phyloP scores from a whole-genome alignment of 1,284 basidiomycete genomes.

The Somion occarium region DNA sequence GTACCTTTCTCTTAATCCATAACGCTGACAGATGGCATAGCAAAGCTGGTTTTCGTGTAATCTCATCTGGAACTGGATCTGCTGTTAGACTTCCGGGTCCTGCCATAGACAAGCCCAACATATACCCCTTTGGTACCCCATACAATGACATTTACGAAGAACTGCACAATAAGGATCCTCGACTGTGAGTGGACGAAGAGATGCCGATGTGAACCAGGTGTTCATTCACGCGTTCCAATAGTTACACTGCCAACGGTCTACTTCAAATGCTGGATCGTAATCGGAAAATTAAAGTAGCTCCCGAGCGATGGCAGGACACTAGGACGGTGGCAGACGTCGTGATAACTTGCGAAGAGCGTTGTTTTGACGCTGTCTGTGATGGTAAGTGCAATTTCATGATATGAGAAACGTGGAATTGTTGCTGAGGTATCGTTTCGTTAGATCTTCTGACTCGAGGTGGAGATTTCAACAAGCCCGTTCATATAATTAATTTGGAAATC shows the following conservation, averaged over 20 bases:
- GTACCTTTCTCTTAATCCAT: constrained; percentile 5
- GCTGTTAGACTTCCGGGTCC: constrained; percentile 95
- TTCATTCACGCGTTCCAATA: constrained; percentile 34
- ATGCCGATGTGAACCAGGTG: too few species aligned
- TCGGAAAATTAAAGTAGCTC: constrained; percentile 86
- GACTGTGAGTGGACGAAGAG: constrained; percentile 72
- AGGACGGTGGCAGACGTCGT: constrained; percentile 89
- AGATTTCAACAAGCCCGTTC: constrained; percentile 91
- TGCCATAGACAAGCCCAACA: constrained; percentile 96
- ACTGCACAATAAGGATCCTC: constrained; percentile 80
- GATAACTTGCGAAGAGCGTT: constrained; percentile 98
- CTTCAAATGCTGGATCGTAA: constrained; percentile 98
- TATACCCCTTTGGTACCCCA: constrained; percentile 97
- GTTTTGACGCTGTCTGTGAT: constrained; percentile 98
- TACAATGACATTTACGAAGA: constrained; percentile 97
- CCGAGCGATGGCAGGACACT: constrained; percentile 96
- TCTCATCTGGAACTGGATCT: constrained; percentile 95
- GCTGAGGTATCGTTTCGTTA: constrained; percentile 26
- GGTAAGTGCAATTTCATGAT: constrained; percentile 43
- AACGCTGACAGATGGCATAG: constrained; percentile 34
- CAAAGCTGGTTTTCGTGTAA: constrained; percentile 87
- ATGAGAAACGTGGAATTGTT: constrained; percentile 7
- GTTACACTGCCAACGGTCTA: constrained; percentile 95
- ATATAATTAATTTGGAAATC: constrained; percentile 98
- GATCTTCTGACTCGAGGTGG: constrained; percentile 88